Evolutionary conservation across 169 alveolate genomes (phyloP).

Genomic region (Babesia ovis): DNA sequence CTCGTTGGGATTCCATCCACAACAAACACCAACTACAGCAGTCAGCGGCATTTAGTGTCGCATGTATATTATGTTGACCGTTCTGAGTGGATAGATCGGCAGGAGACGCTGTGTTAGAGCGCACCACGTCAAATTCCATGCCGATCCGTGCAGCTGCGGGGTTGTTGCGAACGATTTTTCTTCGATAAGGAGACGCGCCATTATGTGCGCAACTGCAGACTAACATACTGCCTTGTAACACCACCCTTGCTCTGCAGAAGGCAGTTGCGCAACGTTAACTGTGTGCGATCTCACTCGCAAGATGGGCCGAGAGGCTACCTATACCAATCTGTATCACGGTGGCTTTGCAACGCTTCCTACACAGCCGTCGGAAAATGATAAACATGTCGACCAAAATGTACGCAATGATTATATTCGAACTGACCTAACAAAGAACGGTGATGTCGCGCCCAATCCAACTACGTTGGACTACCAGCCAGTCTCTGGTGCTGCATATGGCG

Average conservation of each 20-base stretch:
- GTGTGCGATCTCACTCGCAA: neutral
- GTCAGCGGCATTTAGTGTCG: neutral
- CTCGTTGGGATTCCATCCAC: neutral
- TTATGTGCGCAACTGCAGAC: conserved; percentile 1
- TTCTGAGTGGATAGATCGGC: neutral
- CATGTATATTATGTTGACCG: neutral
- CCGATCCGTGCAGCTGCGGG: conserved; percentile 3
- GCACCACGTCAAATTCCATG: neutral
- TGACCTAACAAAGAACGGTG: neutral
- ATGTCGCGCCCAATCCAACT: neutral
- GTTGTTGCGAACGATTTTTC: conserved; percentile 28
- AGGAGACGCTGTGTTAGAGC: neutral
- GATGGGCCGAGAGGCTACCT: conserved; percentile 33
- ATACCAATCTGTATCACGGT: conserved; percentile 21
- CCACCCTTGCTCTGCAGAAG: neutral
- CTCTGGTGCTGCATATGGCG: conserved; percentile 6
- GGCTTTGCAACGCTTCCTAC: conserved; percentile 18
- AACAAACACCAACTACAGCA: neutral
- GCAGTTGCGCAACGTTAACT: neutral
- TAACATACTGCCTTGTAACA: neutral
- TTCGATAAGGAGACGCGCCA: conserved; percentile 15
- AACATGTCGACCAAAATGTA: neutral
- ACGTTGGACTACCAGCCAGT: conserved; percentile 2
- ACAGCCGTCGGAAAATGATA: conserved; percentile 16
- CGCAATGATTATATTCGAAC: neutral